These are phyloP conservation scores for Neobulgaria alba DNA, from an alignment of 2,329 filamentous ascomycete genomes.

Conservation along the genomic window DNA sequence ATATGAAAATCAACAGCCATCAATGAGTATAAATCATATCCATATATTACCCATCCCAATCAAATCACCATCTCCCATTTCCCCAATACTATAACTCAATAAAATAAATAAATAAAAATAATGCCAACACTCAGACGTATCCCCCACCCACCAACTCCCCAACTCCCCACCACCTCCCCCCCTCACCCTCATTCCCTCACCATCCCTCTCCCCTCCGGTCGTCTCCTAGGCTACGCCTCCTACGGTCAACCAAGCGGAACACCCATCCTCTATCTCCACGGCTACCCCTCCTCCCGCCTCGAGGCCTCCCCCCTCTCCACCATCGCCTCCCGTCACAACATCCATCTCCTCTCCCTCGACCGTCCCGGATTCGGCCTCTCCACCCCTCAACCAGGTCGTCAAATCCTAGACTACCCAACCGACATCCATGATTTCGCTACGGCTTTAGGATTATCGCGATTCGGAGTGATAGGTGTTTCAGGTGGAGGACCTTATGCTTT, in stretches of 20 bases:
- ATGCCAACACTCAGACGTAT: too few relatives aligned
- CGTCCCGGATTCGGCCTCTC: slow-evolving; percentile 36
- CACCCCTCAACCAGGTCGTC: slow-evolving; percentile 26
- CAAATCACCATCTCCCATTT: too few relatives aligned
- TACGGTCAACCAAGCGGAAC: slow-evolving; percentile 26
- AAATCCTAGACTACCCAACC: slow-evolving; percentile 30
- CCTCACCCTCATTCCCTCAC: too few relatives aligned
- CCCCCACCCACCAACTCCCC: too few relatives aligned
- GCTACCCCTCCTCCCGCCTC: slow-evolving; percentile 34
- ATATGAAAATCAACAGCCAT: too few relatives aligned
- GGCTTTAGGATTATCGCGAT: slow-evolving; percentile 30
- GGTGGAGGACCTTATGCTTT: slow-evolving; percentile 40
- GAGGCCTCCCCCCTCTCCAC: slow-evolving; percentile 30
- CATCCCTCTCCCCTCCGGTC: slow-evolving; percentile 33
- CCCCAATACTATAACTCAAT: too few relatives aligned
- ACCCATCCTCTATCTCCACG: slow-evolving; percentile 34
- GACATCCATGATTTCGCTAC: slow-evolving; percentile 35
- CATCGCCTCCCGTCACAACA: slow-evolving; percentile 11
- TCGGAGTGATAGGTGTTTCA: slow-evolving; percentile 31
- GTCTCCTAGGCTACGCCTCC: slow-evolving; percentile 34
- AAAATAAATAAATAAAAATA: too few relatives aligned
- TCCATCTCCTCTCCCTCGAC: slow-evolving; percentile 34
- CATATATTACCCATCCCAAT: too few relatives aligned
- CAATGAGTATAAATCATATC: too few relatives aligned
- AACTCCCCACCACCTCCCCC: too few relatives aligned